Conservation (phyloP, 768 basidiomycete genomes). For the Pleurotus cornucopiae region DNA sequence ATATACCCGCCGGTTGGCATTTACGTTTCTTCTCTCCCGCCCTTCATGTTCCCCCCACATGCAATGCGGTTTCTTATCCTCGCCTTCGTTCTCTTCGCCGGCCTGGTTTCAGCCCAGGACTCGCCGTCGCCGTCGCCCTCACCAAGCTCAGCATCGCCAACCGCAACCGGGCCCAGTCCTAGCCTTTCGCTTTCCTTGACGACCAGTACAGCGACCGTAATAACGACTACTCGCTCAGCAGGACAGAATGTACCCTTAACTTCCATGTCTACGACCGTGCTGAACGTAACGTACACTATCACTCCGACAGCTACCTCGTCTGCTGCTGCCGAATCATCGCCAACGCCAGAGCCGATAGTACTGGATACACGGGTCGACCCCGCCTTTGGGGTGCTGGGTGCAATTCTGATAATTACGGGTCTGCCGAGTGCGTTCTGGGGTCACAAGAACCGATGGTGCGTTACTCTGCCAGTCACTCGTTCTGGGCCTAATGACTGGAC, state of each 20-base stretch:
- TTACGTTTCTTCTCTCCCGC: slow-evolving; percentile 17
- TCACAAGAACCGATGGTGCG: slow-evolving; percentile 92
- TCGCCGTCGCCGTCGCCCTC: slow-evolving; percentile 17
- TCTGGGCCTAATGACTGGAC: background rate
- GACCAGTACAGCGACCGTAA: slow-evolving; percentile 47
- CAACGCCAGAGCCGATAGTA: slow-evolving; percentile 38
- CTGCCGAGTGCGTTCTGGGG: slow-evolving; percentile 88
- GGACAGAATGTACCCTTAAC: slow-evolving; percentile 45
- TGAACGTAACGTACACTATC: slow-evolving; percentile 57
- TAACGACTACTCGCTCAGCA: slow-evolving; percentile 43
- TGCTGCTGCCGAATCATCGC: slow-evolving; percentile 41
- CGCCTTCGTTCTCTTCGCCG: slow-evolving; percentile 13
- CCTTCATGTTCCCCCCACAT: slow-evolving; percentile 8
- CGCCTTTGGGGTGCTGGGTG: slow-evolving; percentile 87
- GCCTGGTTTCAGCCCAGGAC: slow-evolving; percentile 32
- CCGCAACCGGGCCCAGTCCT: slow-evolving; percentile 18
- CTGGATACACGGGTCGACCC: slow-evolving; percentile 74
- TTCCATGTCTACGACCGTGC: slow-evolving; percentile 53
- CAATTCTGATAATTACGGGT: slow-evolving; percentile 83
- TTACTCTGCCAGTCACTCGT: slow-evolving; percentile 8
- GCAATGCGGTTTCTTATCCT: slow-evolving; percentile 9
- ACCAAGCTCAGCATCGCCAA: slow-evolving; percentile 19
- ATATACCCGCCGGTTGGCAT: slow-evolving; percentile 13
- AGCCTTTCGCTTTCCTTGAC: slow-evolving; percentile 52
- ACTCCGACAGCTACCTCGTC: slow-evolving; percentile 36